These are phyloP conservation scores for Stromatinia cepivora DNA, from an alignment of 2,329 filamentous ascomycete genomes.

Conservation along the genomic window DNA sequence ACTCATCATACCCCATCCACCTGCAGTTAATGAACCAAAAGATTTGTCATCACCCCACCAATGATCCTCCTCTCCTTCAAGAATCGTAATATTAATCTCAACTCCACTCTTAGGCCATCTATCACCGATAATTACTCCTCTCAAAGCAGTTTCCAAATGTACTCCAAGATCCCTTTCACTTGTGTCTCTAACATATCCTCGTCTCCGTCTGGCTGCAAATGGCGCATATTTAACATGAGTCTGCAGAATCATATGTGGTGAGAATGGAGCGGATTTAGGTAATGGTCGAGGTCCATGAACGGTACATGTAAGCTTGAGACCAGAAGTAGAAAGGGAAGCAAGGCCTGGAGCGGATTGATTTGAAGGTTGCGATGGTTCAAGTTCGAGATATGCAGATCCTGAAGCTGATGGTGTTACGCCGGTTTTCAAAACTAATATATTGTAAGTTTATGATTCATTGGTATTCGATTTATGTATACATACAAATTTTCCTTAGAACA, in stretches of 20 bases:
- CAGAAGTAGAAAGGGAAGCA: constrained; percentile 48
- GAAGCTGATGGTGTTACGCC: constrained; percentile 90
- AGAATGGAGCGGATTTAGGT: constrained; percentile 86
- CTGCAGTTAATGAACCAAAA: constrained; percentile 54
- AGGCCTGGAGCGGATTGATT: constrained; percentile 52
- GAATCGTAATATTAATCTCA: constrained; percentile 89
- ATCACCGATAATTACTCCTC: constrained; percentile 87
- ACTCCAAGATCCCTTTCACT: constrained; percentile 86
- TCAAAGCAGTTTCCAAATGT: constrained; percentile 86
- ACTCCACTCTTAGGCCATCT: constrained; percentile 98
- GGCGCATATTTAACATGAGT: constrained; percentile 97
- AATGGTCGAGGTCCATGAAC: constrained; percentile 92
- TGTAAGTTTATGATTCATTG: not conserved
- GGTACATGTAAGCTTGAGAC: constrained; percentile 88
- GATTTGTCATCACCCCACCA: constrained; percentile 59
- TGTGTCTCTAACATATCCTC: constrained; percentile 82
- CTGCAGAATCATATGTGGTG: constrained; percentile 85
- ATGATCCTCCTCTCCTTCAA: constrained; percentile 87
- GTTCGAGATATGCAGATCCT: constrained; percentile 83
- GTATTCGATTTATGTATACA: constrained; percentile 41
- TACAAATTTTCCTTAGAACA: constrained; percentile 84
- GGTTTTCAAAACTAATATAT: constrained; percentile 73
- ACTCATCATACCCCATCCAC: constrained; percentile 86
- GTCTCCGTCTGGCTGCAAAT: constrained; percentile 79
- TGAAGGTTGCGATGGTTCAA: constrained; percentile 50